A percentile compares a stretch with the other conserved stretches of the same genome.
Conservation (phyloP, 2,329 filamentous ascomycete species). For the Volutella citrinella region DNA sequence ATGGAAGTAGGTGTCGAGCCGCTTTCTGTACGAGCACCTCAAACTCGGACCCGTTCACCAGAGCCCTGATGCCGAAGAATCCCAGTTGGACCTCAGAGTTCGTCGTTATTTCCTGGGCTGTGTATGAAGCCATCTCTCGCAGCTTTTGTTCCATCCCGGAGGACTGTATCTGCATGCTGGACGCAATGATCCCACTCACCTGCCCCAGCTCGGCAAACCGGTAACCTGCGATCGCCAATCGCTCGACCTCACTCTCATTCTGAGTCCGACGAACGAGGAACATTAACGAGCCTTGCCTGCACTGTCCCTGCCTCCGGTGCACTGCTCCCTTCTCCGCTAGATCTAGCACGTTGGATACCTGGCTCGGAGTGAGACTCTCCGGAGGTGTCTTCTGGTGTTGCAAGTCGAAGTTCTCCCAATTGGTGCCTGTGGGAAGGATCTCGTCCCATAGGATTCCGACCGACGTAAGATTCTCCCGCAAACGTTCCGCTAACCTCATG, state of each 20-base stretch:
- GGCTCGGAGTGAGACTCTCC: too few relatives aligned
- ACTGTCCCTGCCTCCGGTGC: constrained; percentile 30
- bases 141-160: constrained; percentile 61
- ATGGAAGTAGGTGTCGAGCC: constrained; percentile 59
- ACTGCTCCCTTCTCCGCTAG: constrained; percentile 40
- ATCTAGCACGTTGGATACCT: constrained; percentile 28
- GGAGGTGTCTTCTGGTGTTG: constrained; percentile 17
- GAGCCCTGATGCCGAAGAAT: constrained; percentile 55
- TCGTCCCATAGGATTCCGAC: constrained; percentile 73
- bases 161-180: constrained; percentile 70
- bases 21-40: constrained; percentile 59
- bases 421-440: constrained; percentile 62
- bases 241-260: constrained; percentile 55
- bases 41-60: constrained; percentile 53
- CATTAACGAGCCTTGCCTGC: constrained; percentile 74
- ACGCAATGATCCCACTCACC: constrained; percentile 65
- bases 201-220: constrained; percentile 71
- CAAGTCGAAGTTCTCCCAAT: constrained; percentile 8
- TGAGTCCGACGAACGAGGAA: constrained; percentile 69
- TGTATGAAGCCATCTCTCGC: constrained; percentile 62
- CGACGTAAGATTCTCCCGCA: constrained; percentile 60
- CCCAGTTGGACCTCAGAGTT: constrained; percentile 55
- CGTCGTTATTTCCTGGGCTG: constrained; percentile 42
- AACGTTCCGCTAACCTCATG: constrained; percentile 63
- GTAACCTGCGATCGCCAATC: constrained; percentile 69